Conservation (phyloP, 23 red algal species). For the Cyanidium caldarium region DNA sequence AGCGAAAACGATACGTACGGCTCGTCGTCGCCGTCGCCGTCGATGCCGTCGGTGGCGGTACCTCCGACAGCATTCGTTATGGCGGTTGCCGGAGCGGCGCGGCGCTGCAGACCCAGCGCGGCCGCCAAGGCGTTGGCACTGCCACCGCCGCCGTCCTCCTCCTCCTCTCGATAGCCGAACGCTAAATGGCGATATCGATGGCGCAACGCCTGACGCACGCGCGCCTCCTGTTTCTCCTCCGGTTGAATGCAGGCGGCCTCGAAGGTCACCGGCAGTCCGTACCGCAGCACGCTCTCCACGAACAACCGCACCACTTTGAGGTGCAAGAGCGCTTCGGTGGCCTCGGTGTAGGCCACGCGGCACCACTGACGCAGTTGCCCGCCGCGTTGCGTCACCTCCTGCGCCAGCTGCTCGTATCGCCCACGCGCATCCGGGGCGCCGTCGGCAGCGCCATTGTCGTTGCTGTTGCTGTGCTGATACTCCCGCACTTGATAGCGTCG, state of each 20-base stretch:
- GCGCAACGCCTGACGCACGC: neutral
- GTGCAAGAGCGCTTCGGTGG: conserved; percentile 59
- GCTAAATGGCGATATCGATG: no score
- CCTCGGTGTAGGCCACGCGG: conserved; percentile 57
- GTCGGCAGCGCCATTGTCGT: conserved; percentile 14
- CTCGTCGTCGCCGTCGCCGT: no score
- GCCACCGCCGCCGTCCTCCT: no score
- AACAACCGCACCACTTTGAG: conserved; percentile 83
- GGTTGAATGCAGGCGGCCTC: neutral
- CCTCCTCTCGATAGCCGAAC: no score
- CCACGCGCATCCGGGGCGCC: no score
- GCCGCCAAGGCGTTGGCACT: no score
- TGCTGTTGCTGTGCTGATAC: conserved; percentile 32
- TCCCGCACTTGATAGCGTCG: conserved; percentile 69
- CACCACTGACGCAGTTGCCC: conserved; percentile 39
- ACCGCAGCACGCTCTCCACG: conserved; percentile 91
- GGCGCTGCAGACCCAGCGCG: no score
- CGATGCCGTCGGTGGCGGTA: no score
- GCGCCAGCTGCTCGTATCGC: conserved; percentile 30
- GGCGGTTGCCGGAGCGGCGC: no score
- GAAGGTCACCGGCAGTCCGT: conserved; percentile 53
- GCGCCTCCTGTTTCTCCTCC: neutral
- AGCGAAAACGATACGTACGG: no score
- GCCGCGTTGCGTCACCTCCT: conserved; percentile 23
- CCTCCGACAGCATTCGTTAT: no score